Evolutionary conservation across 2,329 filamentous ascomycete genomes (phyloP).

Genomic region (Penicillium sp.): DNA sequence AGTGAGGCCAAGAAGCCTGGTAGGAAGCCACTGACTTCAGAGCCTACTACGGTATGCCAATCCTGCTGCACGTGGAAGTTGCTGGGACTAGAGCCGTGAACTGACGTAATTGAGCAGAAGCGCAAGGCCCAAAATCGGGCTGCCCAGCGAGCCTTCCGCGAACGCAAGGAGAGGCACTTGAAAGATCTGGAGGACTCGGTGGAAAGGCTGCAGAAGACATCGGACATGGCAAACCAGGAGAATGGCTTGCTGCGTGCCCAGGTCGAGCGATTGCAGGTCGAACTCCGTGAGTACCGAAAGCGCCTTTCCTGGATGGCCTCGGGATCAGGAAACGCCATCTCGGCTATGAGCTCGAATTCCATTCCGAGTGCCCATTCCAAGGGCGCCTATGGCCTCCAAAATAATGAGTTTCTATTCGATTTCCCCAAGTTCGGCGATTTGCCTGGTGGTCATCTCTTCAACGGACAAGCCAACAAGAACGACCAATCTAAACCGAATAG

Average conservation of each 20-base stretch:
- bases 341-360: constrained; percentile 48
- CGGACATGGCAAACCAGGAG: constrained; percentile 77
- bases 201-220: constrained; percentile 70
- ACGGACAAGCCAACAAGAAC: constrained; percentile 42
- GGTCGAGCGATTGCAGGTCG: constrained; percentile 79
- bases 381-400: constrained; percentile 59
- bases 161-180: constrained; percentile 81
- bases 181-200: constrained; percentile 56
- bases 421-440: constrained; percentile 90
- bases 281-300: constrained; percentile 89
- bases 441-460: constrained; percentile 53
- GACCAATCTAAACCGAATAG: constrained; percentile 21
- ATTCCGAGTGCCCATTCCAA: constrained; percentile 46
- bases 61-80: not conserved
- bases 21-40: constrained; percentile 89
- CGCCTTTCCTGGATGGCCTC: constrained; percentile 64
- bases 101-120: constrained; percentile 37
- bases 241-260: constrained; percentile 81
- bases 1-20: constrained; percentile 91
- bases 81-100: not conserved
- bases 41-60: constrained; percentile 82
- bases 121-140: constrained; percentile 90
- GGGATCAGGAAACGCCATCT: constrained; percentile 42
- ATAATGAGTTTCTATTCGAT: constrained; percentile 89
- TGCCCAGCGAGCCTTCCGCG: constrained; percentile 87